phyloP scores from a whole-genome alignment of 1,139 yeast genomes.

The Scheffersomyces titani region DNA sequence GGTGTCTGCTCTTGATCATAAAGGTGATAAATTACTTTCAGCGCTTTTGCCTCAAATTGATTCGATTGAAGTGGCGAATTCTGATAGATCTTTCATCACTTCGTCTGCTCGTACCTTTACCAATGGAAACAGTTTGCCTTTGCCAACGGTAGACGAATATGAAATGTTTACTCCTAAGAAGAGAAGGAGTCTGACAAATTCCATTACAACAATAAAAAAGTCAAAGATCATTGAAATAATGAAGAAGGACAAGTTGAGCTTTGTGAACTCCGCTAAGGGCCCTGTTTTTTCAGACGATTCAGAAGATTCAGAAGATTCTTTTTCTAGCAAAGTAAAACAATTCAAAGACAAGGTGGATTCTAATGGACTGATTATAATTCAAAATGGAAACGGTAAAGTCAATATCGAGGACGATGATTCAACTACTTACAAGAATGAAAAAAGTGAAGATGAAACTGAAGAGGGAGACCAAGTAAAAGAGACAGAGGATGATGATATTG shows the following conservation, averaged over 20 bases:
- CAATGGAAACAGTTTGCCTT: background rate
- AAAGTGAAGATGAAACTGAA: background rate
- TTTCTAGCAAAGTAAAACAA: constrained; percentile 8
- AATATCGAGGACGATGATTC: background rate
- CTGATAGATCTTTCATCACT: background rate
- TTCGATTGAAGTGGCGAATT: background rate
- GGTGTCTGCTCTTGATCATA: background rate
- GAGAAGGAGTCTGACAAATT: background rate
- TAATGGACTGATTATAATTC: background rate
- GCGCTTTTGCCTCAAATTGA: background rate
- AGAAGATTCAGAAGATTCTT: constrained; percentile 13
- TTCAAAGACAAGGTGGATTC: background rate
- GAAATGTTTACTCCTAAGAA: background rate
- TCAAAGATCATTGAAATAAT: constrained; percentile 10
- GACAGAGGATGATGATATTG: too few relatives aligned
- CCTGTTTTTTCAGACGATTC: constrained; percentile 14
- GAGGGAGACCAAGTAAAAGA: background rate
- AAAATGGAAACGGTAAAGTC: background rate
- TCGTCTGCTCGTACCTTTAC: background rate
- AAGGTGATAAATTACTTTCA: background rate
- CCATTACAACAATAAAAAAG: constrained; percentile 9
- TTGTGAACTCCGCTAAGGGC: constrained; percentile 7
- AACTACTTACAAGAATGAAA: background rate
- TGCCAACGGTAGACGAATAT: background rate
- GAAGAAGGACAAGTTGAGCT: constrained; percentile 6